Base-by-base conservation (phyloP, 805 yeast species). In the Saturnispora zaruensis region DNA sequence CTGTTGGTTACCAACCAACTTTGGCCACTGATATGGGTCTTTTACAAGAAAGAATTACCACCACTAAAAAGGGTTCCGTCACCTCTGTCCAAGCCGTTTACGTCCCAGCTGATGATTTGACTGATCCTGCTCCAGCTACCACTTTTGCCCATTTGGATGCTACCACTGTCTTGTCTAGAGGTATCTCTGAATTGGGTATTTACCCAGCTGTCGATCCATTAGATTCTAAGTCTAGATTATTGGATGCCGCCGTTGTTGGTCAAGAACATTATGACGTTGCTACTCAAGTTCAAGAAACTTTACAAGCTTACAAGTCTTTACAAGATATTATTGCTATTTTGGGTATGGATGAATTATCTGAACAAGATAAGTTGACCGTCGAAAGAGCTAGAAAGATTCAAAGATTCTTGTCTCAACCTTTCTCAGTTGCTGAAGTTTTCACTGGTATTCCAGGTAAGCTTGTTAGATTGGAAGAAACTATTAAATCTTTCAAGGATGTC, bases 201-300 rank as follows among this genome's bases (percentile, higher is more conserved):
- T 93, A 93, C 89, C 99, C 99, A 72, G 99, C 99, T 71, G 99
- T 93, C 81, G 99, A 93, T 78, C 99, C 99, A 70, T 86, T 93
- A 74, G 99, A 91, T 79, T 93, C 99, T 70, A 91, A 86, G 78
- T 93, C 98, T 56, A 89, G 99, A 84, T 85, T 93, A 73, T 84
- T 93, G 72, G 99, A 93, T 73, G 96, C 84, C 68, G 68, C 96
- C 59, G 93, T 93, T 69, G 96, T 93, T 66, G 99, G 99, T 76
- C 86, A 88, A 76, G 99, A 93, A 80, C 99, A 93, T 80, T 93
- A 93, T 78, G 85, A 84, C 64, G 88, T 85, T 72, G 99, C 99
- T 59, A 78, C 95, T 64, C 69, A 75, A 66, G 99, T 93, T 63
- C 99, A 93, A 81, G 93, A 90, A 79, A 93, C 99, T 65, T 81